Conservation (phyloP, 192 early-diverging fungal species). For the Jimgerdemannia flammicorona region DNA sequence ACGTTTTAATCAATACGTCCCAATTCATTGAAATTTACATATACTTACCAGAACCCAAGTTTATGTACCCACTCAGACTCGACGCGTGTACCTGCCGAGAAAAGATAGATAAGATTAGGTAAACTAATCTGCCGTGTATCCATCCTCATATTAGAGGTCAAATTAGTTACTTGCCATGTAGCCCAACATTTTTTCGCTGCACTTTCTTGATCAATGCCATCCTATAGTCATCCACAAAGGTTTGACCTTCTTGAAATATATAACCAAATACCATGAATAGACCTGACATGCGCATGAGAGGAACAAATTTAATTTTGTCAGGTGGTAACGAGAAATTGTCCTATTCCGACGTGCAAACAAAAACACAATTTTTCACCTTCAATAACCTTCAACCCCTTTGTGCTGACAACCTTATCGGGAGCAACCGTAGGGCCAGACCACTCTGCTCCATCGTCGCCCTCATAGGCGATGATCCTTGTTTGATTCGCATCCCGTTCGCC, state of each 20-base stretch:
- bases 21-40: not conserved
- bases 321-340: too few relatives aligned
- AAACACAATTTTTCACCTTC: slow-evolving; percentile 4
- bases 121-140: too few relatives aligned
- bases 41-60: slow-evolving; percentile 19
- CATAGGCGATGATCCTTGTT: not conserved
- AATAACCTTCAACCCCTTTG: not conserved
- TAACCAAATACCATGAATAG: slow-evolving; percentile 25
- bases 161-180: not conserved
- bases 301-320: not conserved
- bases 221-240: slow-evolving; percentile 18
- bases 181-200: not conserved
- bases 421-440: too few relatives aligned
- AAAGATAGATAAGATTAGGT: not conserved
- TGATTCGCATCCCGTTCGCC: not conserved
- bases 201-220: slow-evolving; percentile 30
- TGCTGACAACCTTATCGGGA: slow-evolving; percentile 1
- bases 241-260: slow-evolving; percentile 14
- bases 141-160: not conserved
- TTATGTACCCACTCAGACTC: slow-evolving; percentile 13
- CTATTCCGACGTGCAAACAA: too few relatives aligned
- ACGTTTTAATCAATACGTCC: too few relatives aligned
- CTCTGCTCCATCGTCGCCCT: not conserved
- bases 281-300: not conserved
- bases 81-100: not conserved